A percentile compares a stretch with the other conserved stretches of the same genome.
phyloP scores from a whole-genome alignment of 2,329 filamentous ascomycete genomes.

The Fusarium duplospermum region DNA sequence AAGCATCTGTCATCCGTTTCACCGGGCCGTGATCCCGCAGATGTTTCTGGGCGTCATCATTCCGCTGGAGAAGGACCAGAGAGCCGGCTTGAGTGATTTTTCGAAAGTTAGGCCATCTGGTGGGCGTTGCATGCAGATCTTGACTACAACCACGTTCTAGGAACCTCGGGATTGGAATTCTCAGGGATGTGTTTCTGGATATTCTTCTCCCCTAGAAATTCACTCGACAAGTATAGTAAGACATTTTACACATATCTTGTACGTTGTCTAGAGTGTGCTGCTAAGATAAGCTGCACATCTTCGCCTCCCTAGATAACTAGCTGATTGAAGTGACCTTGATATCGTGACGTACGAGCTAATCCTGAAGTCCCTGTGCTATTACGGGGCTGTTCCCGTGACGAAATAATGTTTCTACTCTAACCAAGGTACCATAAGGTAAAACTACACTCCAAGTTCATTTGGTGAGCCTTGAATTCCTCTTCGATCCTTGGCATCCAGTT shows the following conservation, averaged over 20 bases:
- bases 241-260: background rate
- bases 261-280: background rate
- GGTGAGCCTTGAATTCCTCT: slow-evolving; percentile 5
- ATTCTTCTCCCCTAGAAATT: background rate
- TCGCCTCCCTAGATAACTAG: background rate
- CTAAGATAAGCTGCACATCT: background rate
- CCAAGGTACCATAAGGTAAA: background rate
- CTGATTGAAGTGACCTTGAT: background rate
- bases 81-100: background rate
- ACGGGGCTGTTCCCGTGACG: background rate
- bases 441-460: background rate
- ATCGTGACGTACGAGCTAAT: background rate
- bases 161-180: background rate
- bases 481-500: background rate
- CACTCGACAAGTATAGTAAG: background rate
- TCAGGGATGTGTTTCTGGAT: background rate
- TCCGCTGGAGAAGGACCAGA: background rate
- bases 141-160: background rate
- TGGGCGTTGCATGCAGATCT: background rate
- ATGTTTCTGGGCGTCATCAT: background rate
- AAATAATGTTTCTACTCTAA: background rate
- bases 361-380: background rate
- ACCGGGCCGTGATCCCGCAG: background rate
- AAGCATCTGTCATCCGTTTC: background rate
- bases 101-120: background rate